Percentiles rank a stretch among this genome's conserved stretches.
These are phyloP conservation scores for Lepidopterella palustris DNA, from an alignment of 495 filamentous ascomycete species.

Conservation along the genomic window DNA sequence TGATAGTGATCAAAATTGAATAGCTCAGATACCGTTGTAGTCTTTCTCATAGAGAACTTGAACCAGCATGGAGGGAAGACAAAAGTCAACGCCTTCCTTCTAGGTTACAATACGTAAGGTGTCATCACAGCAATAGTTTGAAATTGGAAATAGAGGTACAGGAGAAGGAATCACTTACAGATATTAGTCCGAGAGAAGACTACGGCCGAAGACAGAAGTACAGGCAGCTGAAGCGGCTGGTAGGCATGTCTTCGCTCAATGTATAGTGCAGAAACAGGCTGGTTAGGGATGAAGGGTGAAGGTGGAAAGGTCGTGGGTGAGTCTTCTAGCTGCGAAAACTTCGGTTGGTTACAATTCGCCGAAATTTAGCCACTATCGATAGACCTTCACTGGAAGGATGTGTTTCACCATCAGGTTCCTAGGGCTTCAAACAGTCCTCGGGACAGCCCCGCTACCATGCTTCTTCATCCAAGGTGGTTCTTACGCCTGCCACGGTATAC, in stretches of 20 bases:
- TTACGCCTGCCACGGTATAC: constrained; percentile 3
- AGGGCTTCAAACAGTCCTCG: neutral
- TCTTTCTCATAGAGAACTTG: constrained; percentile 50
- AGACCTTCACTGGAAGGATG: neutral
- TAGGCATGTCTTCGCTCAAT: too few species aligned
- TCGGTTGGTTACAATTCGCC: too few species aligned
- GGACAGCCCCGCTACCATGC: neutral
- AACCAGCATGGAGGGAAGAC: constrained; percentile 66
- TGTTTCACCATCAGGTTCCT: neutral
- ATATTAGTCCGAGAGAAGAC: neutral
- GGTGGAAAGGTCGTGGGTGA: too few species aligned
- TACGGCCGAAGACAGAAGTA: neutral
- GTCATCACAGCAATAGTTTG: constrained; percentile 49
- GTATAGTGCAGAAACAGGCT: too few species aligned
- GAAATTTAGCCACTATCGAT: constrained; percentile 2
- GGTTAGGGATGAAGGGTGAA: too few species aligned
- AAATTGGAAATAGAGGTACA: neutral
- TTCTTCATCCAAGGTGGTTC: constrained; percentile 12
- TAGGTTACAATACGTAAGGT: constrained; percentile 47
- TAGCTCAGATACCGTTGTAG: constrained; percentile 99
- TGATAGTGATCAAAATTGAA: neutral
- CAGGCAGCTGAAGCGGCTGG: too few species aligned
- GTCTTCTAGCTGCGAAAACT: too few species aligned
- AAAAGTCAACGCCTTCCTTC: constrained; percentile 66
- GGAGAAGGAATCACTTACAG: neutral